phyloP scores from a whole-genome alignment of 2,329 filamentous ascomycete genomes.

The Trichoderma gracile region DNA sequence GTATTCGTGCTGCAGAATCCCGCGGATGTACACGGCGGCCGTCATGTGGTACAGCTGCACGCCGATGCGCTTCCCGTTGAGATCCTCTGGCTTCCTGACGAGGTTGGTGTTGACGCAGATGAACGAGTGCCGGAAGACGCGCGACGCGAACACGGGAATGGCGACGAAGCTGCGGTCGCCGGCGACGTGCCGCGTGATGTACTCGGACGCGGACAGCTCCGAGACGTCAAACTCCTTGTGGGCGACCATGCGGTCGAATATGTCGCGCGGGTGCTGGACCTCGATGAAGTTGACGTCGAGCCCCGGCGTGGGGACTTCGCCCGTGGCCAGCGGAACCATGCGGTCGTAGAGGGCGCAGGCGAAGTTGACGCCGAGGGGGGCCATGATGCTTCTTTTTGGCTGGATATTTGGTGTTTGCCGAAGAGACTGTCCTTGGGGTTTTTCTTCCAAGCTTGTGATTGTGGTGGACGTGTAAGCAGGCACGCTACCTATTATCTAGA shows the following conservation, averaged over 20 bases:
- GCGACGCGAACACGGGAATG: conserved; percentile 22
- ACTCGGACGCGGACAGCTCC: conserved; percentile 12
- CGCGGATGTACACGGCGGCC: conserved; percentile 15
- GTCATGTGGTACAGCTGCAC: conserved; percentile 22
- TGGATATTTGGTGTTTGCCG: too few species aligned
- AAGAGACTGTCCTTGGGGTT: too few species aligned
- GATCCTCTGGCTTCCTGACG: conserved; percentile 11
- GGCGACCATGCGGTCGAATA: conserved; percentile 22
- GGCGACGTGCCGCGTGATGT: conserved; percentile 12
- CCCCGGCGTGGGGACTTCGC: conserved; percentile 12
- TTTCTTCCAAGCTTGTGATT: too few species aligned
- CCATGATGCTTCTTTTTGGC: neutral
- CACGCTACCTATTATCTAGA: neutral
- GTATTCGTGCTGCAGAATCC: conserved; percentile 9
- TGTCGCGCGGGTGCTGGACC: conserved; percentile 21
- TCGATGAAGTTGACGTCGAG: conserved; percentile 23
- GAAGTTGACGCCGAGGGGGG: conserved; percentile 16
- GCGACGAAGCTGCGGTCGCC: conserved; percentile 21
- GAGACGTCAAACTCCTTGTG: conserved; percentile 12
- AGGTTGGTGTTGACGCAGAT: conserved; percentile 22
- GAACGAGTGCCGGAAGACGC: conserved; percentile 19
- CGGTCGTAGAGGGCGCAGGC: conserved; percentile 22
- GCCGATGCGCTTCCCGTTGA: conserved; percentile 21
- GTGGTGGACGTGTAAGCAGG: too few species aligned
- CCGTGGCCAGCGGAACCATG: conserved; percentile 14